Evolutionary conservation across 148 eudicot species (phyloP), one percentile per base, ranked within the genome.

Genomic region (Rhododendron molle): DNA sequence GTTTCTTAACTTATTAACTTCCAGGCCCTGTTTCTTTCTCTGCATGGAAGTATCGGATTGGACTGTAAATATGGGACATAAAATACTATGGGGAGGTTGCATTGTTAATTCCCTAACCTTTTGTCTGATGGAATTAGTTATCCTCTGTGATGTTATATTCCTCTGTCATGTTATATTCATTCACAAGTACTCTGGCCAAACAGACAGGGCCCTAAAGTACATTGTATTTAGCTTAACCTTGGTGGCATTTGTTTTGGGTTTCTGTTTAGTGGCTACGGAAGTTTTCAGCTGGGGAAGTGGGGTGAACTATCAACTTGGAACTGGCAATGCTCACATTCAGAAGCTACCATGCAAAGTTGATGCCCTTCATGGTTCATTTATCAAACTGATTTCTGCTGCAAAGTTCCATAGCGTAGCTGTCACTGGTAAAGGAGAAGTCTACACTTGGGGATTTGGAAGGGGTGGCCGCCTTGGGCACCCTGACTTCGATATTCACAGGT

Each of bases 231-330:
- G 81, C 5, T 26, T 54, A 10, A 69, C 9, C 34, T n/a, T 23
- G 21, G 44, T 62, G 38, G 76, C 43, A 20, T 36, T 80, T 5
- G 13, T 80, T 40, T 15, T 60, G 78, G 60, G 26, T 74, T 36
- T 76, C 34, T 84, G 52, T 83, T 86, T 78, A 94, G 98, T 92
- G 69, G 92, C 93, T 62, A 95, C 99, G 4, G 99, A 97, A 89
- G 92, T 97, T 81, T 97, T 91, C 86, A 97, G 99, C 90, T 97
- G 98, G 98, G 99, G 99, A 88, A 97, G 99, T 88, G 99, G 99
- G 90, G 95, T 95, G 49, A 97, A 97, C 89, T 97, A 95, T 90
- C 99, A 97, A 90, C 98, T 97, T 81, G 99, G 99, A 85, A 97
- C 99, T 80, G 99, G 99, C 86, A 97, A 97, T 88, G 96, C 95